Base-by-base conservation (phyloP, 2,329 filamentous ascomycete species). In the Trichoderma simmonsii region DNA sequence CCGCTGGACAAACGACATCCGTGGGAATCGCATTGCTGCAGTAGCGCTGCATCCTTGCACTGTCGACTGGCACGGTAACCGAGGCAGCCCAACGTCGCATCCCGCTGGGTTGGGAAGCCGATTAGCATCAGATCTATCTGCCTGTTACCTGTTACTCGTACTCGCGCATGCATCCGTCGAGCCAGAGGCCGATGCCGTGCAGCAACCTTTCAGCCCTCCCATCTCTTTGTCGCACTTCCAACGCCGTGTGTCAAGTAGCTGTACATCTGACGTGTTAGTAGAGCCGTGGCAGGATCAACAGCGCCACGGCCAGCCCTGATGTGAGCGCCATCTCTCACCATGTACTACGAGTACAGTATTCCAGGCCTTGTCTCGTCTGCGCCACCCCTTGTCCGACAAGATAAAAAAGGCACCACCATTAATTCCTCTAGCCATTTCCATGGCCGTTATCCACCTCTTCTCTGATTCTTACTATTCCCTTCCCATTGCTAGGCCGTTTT, bases 331-430 rank as follows among this genome's bases (percentile, higher is more conserved):
- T 54, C 48, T 24, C 21, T 54, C 48, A 54, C n/a, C 48, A 54
- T 54, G 48, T 54, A 36, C 32, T 9, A 34, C 8, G 30, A 43
- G 14, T 43, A 8, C 26, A 30, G 61, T 21, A 21, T 30, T 54
- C 32, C 7, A 18, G 39, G 39, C 39, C 24, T 24, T 26, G n/a
- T 60, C 36, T 69, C 54, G 56, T 69, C 65, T 69, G 65, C 65
- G 65, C 65, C 65, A 69, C 65, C 65, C 63, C 65, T 69, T 69
- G 65, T 69, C 65, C 36, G 36, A 69, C 65, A 24, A 36, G 65
- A 59, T 43, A 69, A 60, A 68, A 68, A 69, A 43, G 65, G 65
- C 65, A 68, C 65, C 65, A 61, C 61, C 62, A 56, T 36, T 34
- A 26, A 24, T 26, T 51, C 21, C 39, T 26, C 63, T 66, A 66